phyloP scores from a whole-genome alignment of 1,284 basidiomycete genomes.

The Pterula multifida region DNA sequence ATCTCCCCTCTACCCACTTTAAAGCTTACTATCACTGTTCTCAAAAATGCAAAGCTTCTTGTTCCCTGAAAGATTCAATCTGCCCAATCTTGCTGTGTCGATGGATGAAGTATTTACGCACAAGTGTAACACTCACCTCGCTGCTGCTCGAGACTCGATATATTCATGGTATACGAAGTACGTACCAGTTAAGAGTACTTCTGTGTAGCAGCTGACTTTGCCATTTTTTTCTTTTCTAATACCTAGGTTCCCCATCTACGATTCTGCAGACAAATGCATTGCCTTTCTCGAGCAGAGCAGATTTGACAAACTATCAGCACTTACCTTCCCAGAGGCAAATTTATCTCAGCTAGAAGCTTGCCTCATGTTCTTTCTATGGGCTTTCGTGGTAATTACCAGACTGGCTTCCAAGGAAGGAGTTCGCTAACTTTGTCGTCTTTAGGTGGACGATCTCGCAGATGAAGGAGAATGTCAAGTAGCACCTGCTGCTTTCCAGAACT shows the following conservation, averaged over 20 bases:
- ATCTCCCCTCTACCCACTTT: no score
- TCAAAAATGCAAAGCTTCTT: background rate
- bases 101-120: background rate
- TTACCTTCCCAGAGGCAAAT: background rate
- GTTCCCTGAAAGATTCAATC: background rate
- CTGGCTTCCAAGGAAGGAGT: background rate
- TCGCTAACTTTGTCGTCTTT: background rate
- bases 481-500: background rate
- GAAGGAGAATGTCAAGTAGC: background rate
- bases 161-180: background rate
- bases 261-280: background rate
- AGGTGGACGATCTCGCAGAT: slow-evolving; percentile 1
- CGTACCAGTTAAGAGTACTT: background rate
- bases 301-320: background rate
- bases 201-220: background rate
- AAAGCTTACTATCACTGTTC: no score
- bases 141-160: background rate
- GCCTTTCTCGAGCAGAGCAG: background rate
- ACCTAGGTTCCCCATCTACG: background rate
- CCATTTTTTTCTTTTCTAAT: background rate
- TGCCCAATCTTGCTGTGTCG: background rate
- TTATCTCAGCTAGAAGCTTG: background rate
- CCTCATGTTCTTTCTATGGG: background rate
- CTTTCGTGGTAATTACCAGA: background rate
- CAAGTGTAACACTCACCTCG: background rate